Percentiles rank a stretch among this genome's conserved stretches.
Evolutionary conservation across 768 basidiomycete genomes (phyloP).

Genomic region (Leccinellum albellum): DNA sequence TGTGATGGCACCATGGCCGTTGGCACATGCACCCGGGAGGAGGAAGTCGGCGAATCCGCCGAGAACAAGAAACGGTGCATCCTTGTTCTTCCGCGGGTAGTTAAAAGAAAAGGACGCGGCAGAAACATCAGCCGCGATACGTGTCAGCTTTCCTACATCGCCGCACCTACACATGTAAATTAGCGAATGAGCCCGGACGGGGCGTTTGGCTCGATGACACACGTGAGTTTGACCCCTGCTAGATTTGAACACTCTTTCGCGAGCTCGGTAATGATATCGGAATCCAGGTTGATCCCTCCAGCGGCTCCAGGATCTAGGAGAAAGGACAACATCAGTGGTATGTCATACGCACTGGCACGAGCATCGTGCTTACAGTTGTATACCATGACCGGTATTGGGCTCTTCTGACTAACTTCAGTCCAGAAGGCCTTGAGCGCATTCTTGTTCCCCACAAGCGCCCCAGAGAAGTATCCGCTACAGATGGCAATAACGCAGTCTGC

Average conservation of each 20-base stretch:
- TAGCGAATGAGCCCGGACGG: slow-evolving; percentile 1
- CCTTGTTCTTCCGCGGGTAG: slow-evolving; percentile 64
- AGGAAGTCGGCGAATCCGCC: slow-evolving; percentile 87
- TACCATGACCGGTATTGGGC: slow-evolving; percentile 82
- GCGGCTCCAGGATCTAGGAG: slow-evolving; percentile 77
- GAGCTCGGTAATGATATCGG: slow-evolving; percentile 79
- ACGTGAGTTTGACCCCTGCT: slow-evolving; percentile 88
- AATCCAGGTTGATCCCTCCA: slow-evolving; percentile 89
- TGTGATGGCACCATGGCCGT: slow-evolving; percentile 86
- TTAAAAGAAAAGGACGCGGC: slow-evolving; percentile 48
- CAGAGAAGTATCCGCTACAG: slow-evolving; percentile 82
- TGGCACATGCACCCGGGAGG: slow-evolving; percentile 64
- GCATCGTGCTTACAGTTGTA: slow-evolving; percentile 67
- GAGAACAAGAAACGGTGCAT: slow-evolving; percentile 75
- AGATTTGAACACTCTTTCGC: slow-evolving; percentile 74
- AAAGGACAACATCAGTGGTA: neutral
- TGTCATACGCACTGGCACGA: neutral
- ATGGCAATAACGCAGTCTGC: slow-evolving; percentile 88
- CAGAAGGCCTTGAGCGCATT: slow-evolving; percentile 77
- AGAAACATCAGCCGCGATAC: slow-evolving; percentile 70
- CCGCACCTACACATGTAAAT: slow-evolving; percentile 57
- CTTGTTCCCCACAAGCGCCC: slow-evolving; percentile 57
- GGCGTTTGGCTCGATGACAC: slow-evolving; percentile 28
- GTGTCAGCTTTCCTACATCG: slow-evolving; percentile 86
- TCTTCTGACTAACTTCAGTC: slow-evolving; percentile 70